phyloP scores from a whole-genome alignment of 495 filamentous ascomycete species.

The Thermothielavioides terrestris region DNA sequence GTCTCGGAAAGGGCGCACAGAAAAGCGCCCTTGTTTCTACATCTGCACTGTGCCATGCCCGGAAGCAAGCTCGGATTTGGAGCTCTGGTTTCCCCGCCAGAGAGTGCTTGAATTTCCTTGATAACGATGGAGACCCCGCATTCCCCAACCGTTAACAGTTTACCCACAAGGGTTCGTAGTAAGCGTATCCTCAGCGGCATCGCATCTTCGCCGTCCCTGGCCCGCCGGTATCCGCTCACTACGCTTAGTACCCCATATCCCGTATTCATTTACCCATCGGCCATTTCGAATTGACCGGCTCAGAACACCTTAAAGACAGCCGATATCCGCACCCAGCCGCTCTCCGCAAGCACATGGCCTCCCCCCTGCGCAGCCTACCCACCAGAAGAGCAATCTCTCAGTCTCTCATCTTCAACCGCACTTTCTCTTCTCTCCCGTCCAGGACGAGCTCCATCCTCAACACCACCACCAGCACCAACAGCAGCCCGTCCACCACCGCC shows the following conservation, averaged over 20 bases:
- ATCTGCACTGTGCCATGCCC: background rate
- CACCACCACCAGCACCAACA: background rate
- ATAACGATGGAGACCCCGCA: background rate
- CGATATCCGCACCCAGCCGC: background rate
- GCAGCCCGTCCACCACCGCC: too few relatives aligned
- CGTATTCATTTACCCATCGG: background rate
- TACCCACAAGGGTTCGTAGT: background rate
- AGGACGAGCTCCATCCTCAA: background rate
- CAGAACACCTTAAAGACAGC: background rate
- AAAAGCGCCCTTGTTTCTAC: background rate
- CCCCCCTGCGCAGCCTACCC: slow-evolving; percentile 1
- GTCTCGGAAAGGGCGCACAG: background rate
- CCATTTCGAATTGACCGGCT: background rate
- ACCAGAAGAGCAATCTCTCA: background rate
- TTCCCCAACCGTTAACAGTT: too few relatives aligned
- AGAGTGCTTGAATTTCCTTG: too few relatives aligned
- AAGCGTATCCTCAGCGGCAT: background rate
- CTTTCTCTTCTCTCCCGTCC: background rate
- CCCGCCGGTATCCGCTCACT: slow-evolving; percentile 5
- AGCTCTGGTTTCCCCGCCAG: too few relatives aligned
- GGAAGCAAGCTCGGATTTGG: too few relatives aligned
- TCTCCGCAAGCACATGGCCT: background rate
- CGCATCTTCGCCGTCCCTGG: background rate
- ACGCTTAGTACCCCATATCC: background rate
- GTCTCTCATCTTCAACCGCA: background rate